phyloP scores from a whole-genome alignment of 2,329 filamentous ascomycete genomes.

The Hortaea sp. region DNA sequence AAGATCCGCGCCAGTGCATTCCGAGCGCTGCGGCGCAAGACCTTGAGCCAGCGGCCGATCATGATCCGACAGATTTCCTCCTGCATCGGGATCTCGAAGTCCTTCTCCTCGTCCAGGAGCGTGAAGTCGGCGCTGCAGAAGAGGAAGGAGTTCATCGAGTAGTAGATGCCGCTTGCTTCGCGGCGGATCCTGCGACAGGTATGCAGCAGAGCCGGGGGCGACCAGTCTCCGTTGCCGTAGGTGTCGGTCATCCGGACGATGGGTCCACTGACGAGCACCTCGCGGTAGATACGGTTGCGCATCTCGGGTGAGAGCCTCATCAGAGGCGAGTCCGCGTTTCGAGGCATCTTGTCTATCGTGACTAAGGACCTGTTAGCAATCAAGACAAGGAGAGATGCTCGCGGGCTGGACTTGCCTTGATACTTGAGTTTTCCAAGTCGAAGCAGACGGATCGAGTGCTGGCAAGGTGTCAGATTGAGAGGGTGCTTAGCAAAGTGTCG shows the following conservation, averaged over 20 bases:
- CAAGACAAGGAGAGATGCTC: too few species aligned
- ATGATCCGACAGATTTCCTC: neutral
- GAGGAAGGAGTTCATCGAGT: neutral
- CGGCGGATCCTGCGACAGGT: neutral
- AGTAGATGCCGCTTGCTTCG: neutral
- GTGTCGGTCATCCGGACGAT: neutral
- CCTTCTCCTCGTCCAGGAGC: neutral
- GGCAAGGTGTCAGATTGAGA: too few species aligned
- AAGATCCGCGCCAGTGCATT: neutral
- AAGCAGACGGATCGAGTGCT: too few species aligned
- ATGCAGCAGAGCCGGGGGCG: neutral
- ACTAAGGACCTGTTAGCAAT: too few species aligned
- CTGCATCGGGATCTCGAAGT: neutral
- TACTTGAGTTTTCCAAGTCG: too few species aligned
- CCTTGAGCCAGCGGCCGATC: neutral
- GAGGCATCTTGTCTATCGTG: too few species aligned
- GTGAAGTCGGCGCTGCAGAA: neutral
- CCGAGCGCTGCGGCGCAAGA: neutral
- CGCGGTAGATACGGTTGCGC: slow-evolving; percentile 1
- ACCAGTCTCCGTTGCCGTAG: neutral
- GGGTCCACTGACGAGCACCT: neutral
- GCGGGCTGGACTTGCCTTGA: too few species aligned
- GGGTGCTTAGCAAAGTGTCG: too few species aligned
- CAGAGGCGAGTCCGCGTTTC: neutral
- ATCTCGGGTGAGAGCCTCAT: slow-evolving; percentile 1